Evolutionary conservation across 2,329 filamentous ascomycete species (phyloP), one percentile per base, ranked within the genome.

Genomic region (Cytospora chrysosperma): DNA sequence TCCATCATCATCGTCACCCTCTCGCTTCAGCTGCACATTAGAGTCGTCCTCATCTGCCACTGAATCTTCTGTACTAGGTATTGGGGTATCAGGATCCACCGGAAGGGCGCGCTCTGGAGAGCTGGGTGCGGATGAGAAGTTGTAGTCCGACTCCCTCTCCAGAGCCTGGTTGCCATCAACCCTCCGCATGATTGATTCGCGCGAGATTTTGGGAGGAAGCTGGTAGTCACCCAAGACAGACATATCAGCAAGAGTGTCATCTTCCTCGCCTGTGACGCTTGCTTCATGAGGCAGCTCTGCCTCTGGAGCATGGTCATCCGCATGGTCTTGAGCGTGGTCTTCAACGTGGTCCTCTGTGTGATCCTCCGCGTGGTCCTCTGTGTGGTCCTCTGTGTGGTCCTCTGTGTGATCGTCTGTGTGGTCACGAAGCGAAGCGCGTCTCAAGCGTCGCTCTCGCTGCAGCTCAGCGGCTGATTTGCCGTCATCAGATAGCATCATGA

Each of bases 121-220:
- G 65, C 81, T 83, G 2, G 82, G 79, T n/a, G 79, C 77, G 1
- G 86, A 85, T 2, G 87, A 87, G 70, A 89, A 86, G 69, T 84
- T 84, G 67, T 85, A 88, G 63, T 88, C 85, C 4, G 88, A 85
- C 60, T 87, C 82, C 64, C 80, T 77, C 24, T 87, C 84, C 52
- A 84, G 80, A 55, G 76, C 69, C 65, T 81, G 77, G 69, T 81
- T 83, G 54, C 83, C 91, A 73, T 95, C 92, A 61, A 97, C 89
- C 67, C 94, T 92, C 59, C 91, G 88, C 70, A 98, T 81, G 69
- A 98, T 98, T 0, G 93, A 97, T 74, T 98, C 95, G 43, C 94
- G 87, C 10, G 94, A 97, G 72, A 98, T 96, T 61, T 89, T 89
- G 13, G 90, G 83, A 21, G 88, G 91, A 17, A 89, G 78, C 68